Evolutionary conservation across 2,329 filamentous ascomycete genomes (phyloP), one percentile per base, ranked within the genome.

Genomic region (Pseudonectria foliicola): DNA sequence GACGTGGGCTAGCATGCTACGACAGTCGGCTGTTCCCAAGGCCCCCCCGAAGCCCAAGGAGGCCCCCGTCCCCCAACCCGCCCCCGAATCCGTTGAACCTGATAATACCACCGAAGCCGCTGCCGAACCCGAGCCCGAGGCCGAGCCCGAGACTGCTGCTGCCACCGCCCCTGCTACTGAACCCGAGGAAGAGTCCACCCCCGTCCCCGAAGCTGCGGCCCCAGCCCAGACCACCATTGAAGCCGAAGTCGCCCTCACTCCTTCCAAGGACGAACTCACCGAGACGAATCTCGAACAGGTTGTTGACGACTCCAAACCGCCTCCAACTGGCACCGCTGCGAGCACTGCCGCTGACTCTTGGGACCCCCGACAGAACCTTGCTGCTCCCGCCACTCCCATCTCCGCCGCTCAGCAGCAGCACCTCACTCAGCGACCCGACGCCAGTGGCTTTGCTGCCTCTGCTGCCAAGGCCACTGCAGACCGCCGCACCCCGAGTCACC

Each of bases 201-300:
- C 56, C 36, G 46, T 62, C 46, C 44, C 53, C 44, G 43, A 58
- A 56, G 47, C 52, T 52, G 47, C 49, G 39, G 39, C 48, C 42
- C 48, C 48, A 31, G 45, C 40, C 42, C 40, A 41, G 7, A 31
- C 31, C 25, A 35, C 48, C 7, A 63, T 67, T 39, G 70, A 71
- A 39, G 62, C 71, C 35, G 73, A 72, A 50, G 61, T 71, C 33
- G 67, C 72, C 31, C 62, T 90, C 29, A 72, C 75, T 31, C 82
- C 85, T 12, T 75, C 85, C 15, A 82, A 84, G 63, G 86, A 88
- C 59, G 80, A 89, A 53, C 75, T 96, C 46, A 96, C 90, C 18
- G 81, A 90, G 66, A 82, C 81, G 50, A 96, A 96, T 63, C 82
- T 96, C 38, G 89, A 95, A 60, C 85, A 90, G 63, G 73, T 96